These are phyloP conservation scores for Arthrobotrys sphaeroides DNA, from an alignment of 2,329 filamentous ascomycete species.

Conservation along the genomic window DNA sequence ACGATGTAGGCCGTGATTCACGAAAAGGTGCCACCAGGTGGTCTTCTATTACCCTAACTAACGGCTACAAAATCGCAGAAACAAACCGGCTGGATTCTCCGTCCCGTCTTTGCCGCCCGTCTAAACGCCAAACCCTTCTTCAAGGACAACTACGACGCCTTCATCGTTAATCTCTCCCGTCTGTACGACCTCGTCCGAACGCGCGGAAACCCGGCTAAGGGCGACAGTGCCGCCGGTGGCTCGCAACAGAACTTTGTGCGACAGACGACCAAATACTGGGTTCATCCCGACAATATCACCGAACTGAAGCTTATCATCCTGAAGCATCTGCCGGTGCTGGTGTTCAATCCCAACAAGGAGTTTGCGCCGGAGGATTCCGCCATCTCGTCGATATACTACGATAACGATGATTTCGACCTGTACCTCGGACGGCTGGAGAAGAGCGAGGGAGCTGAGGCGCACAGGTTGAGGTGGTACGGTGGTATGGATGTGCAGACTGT, in stretches of 20 bases:
- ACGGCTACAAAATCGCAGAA: conserved; percentile 68
- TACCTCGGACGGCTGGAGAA: conserved; percentile 96
- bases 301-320: conserved; percentile 97
- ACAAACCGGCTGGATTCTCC: conserved; percentile 90
- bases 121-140: conserved; percentile 98
- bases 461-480: conserved; percentile 95
- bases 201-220: conserved; percentile 88
- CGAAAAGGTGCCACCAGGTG: neutral
- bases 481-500: conserved; percentile 95
- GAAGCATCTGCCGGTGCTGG: conserved; percentile 94
- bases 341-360: conserved; percentile 97
- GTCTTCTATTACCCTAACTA: neutral
- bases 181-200: conserved; percentile 95
- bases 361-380: conserved; percentile 90
- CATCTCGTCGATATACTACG: conserved; percentile 98
- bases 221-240: conserved; percentile 89
- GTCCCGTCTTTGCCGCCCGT: conserved; percentile 92
- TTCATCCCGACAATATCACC: conserved; percentile 97
- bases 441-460: conserved; percentile 95
- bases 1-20: conserved; percentile 74
- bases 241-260: conserved; percentile 94
- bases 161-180: conserved; percentile 91
- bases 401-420: conserved; percentile 94
- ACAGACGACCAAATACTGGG: conserved; percentile 99
- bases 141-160: conserved; percentile 97